These are phyloP conservation scores for Apium graveolens DNA, from an alignment of 129 eudicot species.

Conservation along the genomic window DNA sequence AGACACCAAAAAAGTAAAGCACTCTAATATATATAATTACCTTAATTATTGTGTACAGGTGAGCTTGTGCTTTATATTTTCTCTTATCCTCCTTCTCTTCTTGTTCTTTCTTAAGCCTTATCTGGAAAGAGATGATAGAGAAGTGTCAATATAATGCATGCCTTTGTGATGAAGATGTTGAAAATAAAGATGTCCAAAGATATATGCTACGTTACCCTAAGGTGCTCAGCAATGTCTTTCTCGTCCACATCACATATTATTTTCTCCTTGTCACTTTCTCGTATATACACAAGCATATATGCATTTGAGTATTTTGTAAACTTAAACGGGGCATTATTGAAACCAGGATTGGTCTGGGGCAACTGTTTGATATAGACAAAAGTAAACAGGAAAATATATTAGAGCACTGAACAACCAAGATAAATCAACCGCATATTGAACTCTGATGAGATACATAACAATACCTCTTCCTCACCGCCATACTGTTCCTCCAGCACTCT, in stretches of 20 bases:
- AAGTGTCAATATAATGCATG: conserved; percentile 5
- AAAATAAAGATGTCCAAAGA: neutral
- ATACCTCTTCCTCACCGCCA: conserved; percentile 98
- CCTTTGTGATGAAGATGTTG: neutral
- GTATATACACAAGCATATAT: conserved; percentile 93
- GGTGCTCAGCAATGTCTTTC: conserved; percentile 94
- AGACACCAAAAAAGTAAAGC: neutral
- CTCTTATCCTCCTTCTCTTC: conserved; percentile 91
- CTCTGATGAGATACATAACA: neutral
- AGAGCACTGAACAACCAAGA: neutral
- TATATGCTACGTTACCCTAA: conserved; percentile 47
- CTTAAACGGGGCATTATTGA: conserved; percentile 75
- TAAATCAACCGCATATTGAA: neutral
- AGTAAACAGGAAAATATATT: neutral
- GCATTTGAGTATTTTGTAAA: conserved; percentile 95
- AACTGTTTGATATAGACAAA: conserved; percentile 31
- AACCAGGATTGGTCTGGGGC: conserved; percentile 95
- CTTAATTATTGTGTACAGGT: conserved; percentile 89
- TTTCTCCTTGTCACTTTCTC: conserved; percentile 91
- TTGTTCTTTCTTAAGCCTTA: conserved; percentile 84
- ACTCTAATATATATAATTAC: conserved; percentile 30
- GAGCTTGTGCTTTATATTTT: conserved; percentile 94
- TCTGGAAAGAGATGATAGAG: conserved; percentile 28
- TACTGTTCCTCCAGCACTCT: conserved; percentile 89
- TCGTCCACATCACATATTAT: conserved; percentile 87